Base-by-base conservation (phyloP, 1,139 yeast species). In the Lodderomyces oxycetoniae region DNA sequence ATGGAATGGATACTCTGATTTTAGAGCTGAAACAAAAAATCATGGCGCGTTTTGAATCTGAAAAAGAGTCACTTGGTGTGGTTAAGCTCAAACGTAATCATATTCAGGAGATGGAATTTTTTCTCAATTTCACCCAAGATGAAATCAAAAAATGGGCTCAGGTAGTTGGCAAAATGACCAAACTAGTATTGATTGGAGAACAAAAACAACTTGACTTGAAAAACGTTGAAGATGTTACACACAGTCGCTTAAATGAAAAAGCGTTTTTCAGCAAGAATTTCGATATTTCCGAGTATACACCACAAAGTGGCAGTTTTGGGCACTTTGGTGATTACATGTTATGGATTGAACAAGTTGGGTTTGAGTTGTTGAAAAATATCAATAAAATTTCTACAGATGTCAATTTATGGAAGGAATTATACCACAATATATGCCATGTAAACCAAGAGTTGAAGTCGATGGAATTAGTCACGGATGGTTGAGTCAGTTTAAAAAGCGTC, bases 341-440 rank as follows among this genome's bases (percentile, higher is more conserved):
- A 30, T 53, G 68, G 67, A 31, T 67, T 26, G 61, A 63, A 39
- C 30, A 49, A 41, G 19, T 32, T 26, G 34, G 34, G 7, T 38
- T 37, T 36, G 72, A 70, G 35, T 52, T 81, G 17, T 48, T 65
- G 2, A 48, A 43, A 11, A 64, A 64, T 29, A 63, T 75, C n/a
- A 52, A 55, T 9, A 53, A 50, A 19, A 48, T 77, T 5, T 39
- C 71, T 7, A 55, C 53, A 9, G 62, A 55, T 12, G 55, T 79
- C 4, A 52, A 57, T n/a, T 50, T 47, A 16, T 81, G 88, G 88
- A 71, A 74, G 59, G 67, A 59, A 30, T 39, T 67, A 2, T 62
- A 63, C 44, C 45, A 41, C 9, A 47, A 46, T 11, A 62, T 67
- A 27, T 47, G 49, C 21, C 52, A 46, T 11, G 43, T 61, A 26